A percentile compares a stretch with the other conserved stretches of the same genome.
phyloP scores from a whole-genome alignment of 2,329 filamentous ascomycete genomes.

The Aspergillus thermomutatus region DNA sequence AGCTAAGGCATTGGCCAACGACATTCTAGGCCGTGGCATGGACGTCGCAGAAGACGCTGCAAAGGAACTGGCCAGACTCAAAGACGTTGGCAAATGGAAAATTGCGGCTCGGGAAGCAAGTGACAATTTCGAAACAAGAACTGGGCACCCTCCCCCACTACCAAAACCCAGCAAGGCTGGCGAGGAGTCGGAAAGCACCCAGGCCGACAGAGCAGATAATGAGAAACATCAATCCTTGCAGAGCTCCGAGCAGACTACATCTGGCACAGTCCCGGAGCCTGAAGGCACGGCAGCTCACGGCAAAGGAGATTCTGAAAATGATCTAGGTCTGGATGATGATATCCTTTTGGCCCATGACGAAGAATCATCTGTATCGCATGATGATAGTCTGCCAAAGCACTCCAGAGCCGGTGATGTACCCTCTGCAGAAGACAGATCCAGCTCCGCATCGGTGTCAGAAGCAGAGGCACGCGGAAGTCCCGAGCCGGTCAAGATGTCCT shows the following conservation, averaged over 20 bases:
- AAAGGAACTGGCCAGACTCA: slow-evolving; percentile 73
- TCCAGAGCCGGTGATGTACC: not conserved
- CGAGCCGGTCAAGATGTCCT: slow-evolving; percentile 33
- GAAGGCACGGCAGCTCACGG: not conserved
- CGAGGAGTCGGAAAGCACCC: not conserved
- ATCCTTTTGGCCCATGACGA: no score
- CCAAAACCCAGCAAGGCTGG: slow-evolving; percentile 18
- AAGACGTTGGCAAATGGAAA: slow-evolving; percentile 83
- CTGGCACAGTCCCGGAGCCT: no score
- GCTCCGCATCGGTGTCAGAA: not conserved
- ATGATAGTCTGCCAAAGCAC: not conserved
- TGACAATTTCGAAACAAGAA: slow-evolving; percentile 73
- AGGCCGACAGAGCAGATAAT: not conserved
- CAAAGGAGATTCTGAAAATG: not conserved
- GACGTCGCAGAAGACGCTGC: slow-evolving; percentile 72
- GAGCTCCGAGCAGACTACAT: no score
- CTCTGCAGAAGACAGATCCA: slow-evolving; percentile 16
- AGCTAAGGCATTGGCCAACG: slow-evolving; percentile 64
- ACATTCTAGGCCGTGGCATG: slow-evolving; percentile 78
- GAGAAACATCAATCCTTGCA: no score
- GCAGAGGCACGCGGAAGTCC: not conserved
- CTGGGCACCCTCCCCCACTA: slow-evolving; percentile 32
- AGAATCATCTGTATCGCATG: not conserved
- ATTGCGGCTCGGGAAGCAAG: slow-evolving; percentile 68
- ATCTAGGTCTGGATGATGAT: not conserved